Percentiles rank a stretch among this genome's conserved stretches.
Evolutionary conservation across 2,329 filamentous ascomycete genomes (phyloP).

Genomic region (Fusarium sp.): DNA sequence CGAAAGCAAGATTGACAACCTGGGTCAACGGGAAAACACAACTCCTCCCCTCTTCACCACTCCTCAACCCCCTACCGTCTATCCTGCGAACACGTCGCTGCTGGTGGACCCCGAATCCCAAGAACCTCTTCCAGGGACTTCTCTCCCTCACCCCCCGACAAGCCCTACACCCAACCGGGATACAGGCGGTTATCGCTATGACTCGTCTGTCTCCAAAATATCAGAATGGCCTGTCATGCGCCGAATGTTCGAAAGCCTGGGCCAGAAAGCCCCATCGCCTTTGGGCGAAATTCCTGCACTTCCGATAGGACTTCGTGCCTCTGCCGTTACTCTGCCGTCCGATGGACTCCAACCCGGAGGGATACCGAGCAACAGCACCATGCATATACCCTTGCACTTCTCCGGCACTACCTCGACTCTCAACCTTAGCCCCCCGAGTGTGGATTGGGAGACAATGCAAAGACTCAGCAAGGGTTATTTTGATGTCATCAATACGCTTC

Average conservation of each 20-base stretch:
- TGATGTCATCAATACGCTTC: constrained; percentile 67
- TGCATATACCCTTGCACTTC: constrained; percentile 39
- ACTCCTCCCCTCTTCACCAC: constrained; percentile 30
- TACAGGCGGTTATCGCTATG: constrained; percentile 44
- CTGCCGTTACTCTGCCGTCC: constrained; percentile 29
- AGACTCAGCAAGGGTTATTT: constrained; percentile 66
- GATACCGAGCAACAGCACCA: constrained; percentile 26
- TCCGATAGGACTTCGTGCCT: constrained; percentile 39
- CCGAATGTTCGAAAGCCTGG: constrained; percentile 41
- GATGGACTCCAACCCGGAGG: constrained; percentile 39
- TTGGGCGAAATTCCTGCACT: constrained; percentile 32
- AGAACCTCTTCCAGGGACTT: constrained; percentile 33
- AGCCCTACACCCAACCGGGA: constrained; percentile 31
- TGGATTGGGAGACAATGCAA: constrained; percentile 63
- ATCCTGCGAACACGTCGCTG: constrained; percentile 35
- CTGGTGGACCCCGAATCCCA: constrained; percentile 39
- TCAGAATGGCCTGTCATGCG: constrained; percentile 44
- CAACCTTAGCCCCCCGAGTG: constrained; percentile 30
- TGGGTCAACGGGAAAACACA: constrained; percentile 44
- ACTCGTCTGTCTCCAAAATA: constrained; percentile 41
- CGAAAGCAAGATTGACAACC: constrained; percentile 65
- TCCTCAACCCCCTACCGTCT: constrained; percentile 36
- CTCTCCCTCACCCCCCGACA: constrained; percentile 27
- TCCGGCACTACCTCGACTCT: constrained; percentile 23
- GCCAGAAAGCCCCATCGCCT: constrained; percentile 37